Percentiles rank a stretch among this genome's conserved stretches.
These are phyloP conservation scores for Apophysomyces variabilis DNA, from an alignment of 371 early-diverging fungal species.

Conservation along the genomic window DNA sequence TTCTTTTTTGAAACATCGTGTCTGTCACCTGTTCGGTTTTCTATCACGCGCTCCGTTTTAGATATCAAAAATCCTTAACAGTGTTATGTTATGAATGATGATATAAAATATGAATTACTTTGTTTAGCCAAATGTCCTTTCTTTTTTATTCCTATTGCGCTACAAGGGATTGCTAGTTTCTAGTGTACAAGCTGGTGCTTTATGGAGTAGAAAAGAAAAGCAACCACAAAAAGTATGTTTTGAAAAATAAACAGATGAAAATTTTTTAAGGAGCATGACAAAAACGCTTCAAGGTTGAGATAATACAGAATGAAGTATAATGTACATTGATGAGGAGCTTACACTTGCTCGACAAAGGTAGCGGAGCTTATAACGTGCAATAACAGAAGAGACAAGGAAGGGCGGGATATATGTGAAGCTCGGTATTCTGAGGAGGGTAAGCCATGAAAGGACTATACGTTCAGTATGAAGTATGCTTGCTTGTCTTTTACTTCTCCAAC, in stretches of 20 bases:
- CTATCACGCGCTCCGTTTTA: not conserved
- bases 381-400: conserved; percentile 18
- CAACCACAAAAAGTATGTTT: not conserved
- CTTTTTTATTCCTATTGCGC: no score
- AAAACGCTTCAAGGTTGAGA: not conserved
- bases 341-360: not conserved
- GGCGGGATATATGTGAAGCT: not conserved
- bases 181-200: conserved; percentile 2
- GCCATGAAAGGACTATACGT: not conserved
- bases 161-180: not conserved
- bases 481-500: conserved; percentile 20
- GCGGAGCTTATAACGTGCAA: not conserved
- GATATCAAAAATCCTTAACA: no score
- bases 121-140: no score
- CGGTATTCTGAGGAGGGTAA: not conserved
- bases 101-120: no score
- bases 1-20: not conserved
- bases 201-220: not conserved
- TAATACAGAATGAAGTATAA: conserved; percentile 9
- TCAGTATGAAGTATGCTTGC: not conserved
- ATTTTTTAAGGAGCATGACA: not conserved
- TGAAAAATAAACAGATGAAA: not conserved
- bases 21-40: not conserved
- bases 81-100: not conserved
- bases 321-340: conserved; percentile 9